Conservation (phyloP, 208 protist species). For the Leishmania gerbilli region DNA sequence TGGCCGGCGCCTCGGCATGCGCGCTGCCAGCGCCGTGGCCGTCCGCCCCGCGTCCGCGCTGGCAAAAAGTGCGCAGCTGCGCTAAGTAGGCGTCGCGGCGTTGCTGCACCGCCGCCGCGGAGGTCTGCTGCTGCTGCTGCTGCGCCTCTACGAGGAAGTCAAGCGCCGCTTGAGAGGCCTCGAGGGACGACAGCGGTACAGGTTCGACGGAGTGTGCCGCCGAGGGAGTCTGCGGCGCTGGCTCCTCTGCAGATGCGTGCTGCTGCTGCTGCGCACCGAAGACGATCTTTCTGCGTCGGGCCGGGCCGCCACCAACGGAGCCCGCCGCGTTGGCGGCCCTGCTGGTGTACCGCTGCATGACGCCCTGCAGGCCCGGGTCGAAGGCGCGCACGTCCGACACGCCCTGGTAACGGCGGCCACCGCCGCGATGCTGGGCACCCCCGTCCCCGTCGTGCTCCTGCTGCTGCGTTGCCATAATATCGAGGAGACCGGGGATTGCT, state of each 20-base stretch:
- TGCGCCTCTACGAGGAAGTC: conserved; percentile 16
- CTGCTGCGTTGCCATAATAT: conserved; percentile 1
- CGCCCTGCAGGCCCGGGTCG: conserved; percentile 27
- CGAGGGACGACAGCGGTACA: background rate
- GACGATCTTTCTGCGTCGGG: background rate
- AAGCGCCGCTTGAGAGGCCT: conserved; percentile 6
- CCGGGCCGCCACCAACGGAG: background rate
- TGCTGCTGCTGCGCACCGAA: background rate
- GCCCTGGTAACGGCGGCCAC: background rate
- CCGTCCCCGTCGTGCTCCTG: background rate
- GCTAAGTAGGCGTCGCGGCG: conserved; percentile 32
- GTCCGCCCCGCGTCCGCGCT: conserved; percentile 3
- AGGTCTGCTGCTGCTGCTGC: conserved; percentile 17
- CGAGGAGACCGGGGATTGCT: conserved; percentile 16
- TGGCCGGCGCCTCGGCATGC: background rate
- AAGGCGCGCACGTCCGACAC: conserved; percentile 35
- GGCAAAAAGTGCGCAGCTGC: conserved; percentile 30
- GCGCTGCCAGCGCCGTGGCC: background rate
- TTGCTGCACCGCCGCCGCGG: conserved; percentile 5
- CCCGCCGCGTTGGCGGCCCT: background rate
- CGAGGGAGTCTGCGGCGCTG: background rate
- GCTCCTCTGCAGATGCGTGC: background rate
- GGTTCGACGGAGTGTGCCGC: background rate
- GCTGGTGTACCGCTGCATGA: conserved; percentile 19
- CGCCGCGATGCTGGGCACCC: background rate